These are phyloP conservation scores for Xylaria multiplex DNA, from an alignment of 2,329 filamentous ascomycete species.

Conservation along the genomic window DNA sequence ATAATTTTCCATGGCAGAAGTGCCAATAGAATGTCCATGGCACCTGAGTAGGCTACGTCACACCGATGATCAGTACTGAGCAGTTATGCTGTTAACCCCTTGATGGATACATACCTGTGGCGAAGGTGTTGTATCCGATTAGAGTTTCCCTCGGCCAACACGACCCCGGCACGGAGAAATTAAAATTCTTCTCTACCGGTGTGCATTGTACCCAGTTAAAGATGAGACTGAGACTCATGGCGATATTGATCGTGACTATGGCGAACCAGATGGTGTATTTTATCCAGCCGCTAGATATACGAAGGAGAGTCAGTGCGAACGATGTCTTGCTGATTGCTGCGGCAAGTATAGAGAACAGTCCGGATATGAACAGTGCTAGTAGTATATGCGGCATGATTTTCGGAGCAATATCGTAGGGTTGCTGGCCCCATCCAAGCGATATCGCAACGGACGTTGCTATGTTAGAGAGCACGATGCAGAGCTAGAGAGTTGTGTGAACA, in stretches of 20 bases:
- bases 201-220: conserved; percentile 49
- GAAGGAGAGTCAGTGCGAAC: conserved; percentile 52
- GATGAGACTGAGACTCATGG: conserved; percentile 43
- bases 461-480: conserved; percentile 33
- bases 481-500: conserved; percentile 23
- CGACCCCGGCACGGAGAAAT: conserved; percentile 39
- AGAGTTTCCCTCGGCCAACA: conserved; percentile 49
- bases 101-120: conserved; percentile 40
- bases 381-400: conserved; percentile 35
- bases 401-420: conserved; percentile 33
- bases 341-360: conserved; percentile 45
- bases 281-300: conserved; percentile 46
- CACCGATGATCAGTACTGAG: background rate
- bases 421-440: conserved; percentile 38
- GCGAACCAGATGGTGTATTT: conserved; percentile 47
- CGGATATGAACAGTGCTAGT: conserved; percentile 38
- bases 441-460: conserved; percentile 34
- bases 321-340: conserved; percentile 53
- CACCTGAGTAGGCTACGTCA: conserved; percentile 47
- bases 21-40: conserved; percentile 54
- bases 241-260: conserved; percentile 49
- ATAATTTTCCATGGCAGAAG: conserved; percentile 55
- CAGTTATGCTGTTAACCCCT: background rate
- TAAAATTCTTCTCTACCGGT: conserved; percentile 48
- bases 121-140: conserved; percentile 49